Evolutionary conservation across 805 yeast species (phyloP).

Genomic region (Candida boleticola): DNA sequence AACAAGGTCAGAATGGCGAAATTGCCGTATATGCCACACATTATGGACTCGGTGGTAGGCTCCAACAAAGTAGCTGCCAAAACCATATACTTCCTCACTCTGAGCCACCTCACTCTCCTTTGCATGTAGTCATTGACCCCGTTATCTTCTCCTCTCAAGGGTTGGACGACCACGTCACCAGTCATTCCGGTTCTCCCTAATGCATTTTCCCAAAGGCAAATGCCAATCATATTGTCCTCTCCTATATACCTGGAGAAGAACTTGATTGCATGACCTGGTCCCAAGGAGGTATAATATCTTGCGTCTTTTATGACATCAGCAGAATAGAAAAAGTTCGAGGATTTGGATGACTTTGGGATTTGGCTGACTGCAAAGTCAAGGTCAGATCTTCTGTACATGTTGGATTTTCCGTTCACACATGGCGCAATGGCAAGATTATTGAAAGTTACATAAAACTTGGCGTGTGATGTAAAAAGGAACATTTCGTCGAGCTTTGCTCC

Average conservation of each 20-base stretch:
- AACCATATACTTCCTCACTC: constrained; percentile 88
- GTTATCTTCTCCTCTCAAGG: constrained; percentile 44
- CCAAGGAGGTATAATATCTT: constrained; percentile 20
- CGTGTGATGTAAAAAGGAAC: constrained; percentile 80
- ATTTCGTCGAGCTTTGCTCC: constrained; percentile 81
- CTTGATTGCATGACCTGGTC: constrained; percentile 53
- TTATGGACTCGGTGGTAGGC: constrained; percentile 78
- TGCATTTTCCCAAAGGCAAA: constrained; percentile 72
- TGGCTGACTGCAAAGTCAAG: constrained; percentile 55
- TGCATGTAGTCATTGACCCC: constrained; percentile 54
- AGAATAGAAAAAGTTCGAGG: constrained; percentile 31
- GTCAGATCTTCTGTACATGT: constrained; percentile 66
- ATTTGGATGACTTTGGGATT: constrained; percentile 20
- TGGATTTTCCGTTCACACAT: constrained; percentile 89
- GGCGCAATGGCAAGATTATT: constrained; percentile 77
- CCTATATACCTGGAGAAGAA: constrained; percentile 81
- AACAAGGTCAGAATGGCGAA: constrained; percentile 52
- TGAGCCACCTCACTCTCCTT: constrained; percentile 78
- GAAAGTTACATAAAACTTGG: constrained; percentile 78
- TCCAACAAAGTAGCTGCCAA: constrained; percentile 79
- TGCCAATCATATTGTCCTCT: constrained; percentile 91
- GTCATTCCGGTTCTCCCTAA: constrained; percentile 72
- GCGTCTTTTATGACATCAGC: constrained; percentile 30
- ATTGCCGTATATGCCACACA: constrained; percentile 67
- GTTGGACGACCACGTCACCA: constrained; percentile 78